Evolutionary conservation across 2,329 filamentous ascomycete genomes (phyloP).

Genomic region (Paracamarosporium sp.): DNA sequence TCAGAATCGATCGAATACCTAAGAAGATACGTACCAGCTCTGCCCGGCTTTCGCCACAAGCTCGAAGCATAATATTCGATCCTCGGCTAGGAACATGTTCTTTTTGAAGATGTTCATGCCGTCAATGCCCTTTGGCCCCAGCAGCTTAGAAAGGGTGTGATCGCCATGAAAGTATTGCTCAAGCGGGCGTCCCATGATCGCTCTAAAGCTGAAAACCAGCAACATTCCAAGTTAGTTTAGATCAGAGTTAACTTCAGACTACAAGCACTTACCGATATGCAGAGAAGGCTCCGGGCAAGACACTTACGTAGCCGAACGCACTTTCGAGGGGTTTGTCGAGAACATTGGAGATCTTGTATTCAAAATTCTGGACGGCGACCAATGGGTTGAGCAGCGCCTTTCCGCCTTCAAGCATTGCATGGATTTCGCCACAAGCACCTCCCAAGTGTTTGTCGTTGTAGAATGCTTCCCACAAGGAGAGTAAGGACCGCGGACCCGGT

Average conservation of each 20-base stretch:
- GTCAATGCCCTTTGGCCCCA: conserved; percentile 99
- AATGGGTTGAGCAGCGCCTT: conserved; percentile 77
- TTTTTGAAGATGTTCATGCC: conserved; percentile 99
- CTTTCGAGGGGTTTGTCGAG: conserved; percentile 95
- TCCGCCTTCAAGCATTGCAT: conserved; percentile 76
- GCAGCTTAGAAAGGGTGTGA: conserved; percentile 91
- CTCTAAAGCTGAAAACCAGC: conserved; percentile 80
- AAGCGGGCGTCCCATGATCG: conserved; percentile 95
- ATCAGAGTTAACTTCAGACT: not conserved
- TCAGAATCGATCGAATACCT: not conserved
- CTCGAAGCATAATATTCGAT: conserved; percentile 99
- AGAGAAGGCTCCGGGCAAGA: conserved; percentile 96
- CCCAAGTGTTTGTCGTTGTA: conserved; percentile 99
- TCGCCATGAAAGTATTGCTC: conserved; percentile 99
- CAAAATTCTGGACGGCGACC: conserved; percentile 94
- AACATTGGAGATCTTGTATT: conserved; percentile 99
- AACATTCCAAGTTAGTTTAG: not conserved
- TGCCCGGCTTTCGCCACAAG: conserved; percentile 81
- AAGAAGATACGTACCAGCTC: not conserved
- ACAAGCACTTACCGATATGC: conserved; percentile 59
- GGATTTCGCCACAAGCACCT: conserved; percentile 96
- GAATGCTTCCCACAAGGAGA: conserved; percentile 94
- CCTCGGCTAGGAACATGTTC: conserved; percentile 99
- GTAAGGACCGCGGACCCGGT: conserved; percentile 84
- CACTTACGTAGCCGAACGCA: conserved; percentile 94